phyloP scores from a whole-genome alignment of 768 basidiomycete genomes.

The Hypholoma fasciculare region DNA sequence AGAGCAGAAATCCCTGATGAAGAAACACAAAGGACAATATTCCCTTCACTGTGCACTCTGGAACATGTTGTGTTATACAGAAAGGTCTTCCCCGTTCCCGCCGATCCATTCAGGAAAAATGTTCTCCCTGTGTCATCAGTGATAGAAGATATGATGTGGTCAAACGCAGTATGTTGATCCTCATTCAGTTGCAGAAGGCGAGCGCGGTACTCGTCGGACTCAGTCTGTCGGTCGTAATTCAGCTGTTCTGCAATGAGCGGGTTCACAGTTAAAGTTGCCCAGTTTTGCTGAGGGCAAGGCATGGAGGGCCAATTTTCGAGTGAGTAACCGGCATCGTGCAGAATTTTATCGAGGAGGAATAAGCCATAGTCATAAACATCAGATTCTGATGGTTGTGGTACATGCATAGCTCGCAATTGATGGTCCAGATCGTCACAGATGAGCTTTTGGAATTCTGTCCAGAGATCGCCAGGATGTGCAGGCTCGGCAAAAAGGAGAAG shows the following conservation, averaged over 20 bases:
- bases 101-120: conserved; percentile 45
- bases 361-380: conserved; percentile 43
- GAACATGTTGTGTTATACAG: conserved; percentile 35
- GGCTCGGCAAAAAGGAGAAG: conserved; percentile 32
- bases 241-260: conserved; percentile 31
- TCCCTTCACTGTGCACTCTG: conserved; percentile 20
- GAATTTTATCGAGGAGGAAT: conserved; percentile 24
- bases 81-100: conserved; percentile 48
- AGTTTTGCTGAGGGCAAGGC: conserved; percentile 27
- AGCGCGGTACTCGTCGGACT: not conserved
- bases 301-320: conserved; percentile 28
- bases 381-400: conserved; percentile 24
- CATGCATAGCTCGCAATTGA: conserved; percentile 14
- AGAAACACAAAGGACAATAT: conserved; percentile 46
- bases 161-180: conserved; percentile 27
- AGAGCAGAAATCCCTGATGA: conserved; percentile 52
- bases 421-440: conserved; percentile 39
- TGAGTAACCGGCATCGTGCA: conserved; percentile 19
- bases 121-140: no score
- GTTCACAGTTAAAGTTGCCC: conserved; percentile 24
- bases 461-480: conserved; percentile 33
- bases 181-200: conserved; percentile 19
- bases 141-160: conserved; percentile 26
- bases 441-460: conserved; percentile 29
- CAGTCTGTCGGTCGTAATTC: conserved; percentile 20